Base-by-base conservation (phyloP, 78 protist genomes). In the Dictyostelium capitatum region DNA sequence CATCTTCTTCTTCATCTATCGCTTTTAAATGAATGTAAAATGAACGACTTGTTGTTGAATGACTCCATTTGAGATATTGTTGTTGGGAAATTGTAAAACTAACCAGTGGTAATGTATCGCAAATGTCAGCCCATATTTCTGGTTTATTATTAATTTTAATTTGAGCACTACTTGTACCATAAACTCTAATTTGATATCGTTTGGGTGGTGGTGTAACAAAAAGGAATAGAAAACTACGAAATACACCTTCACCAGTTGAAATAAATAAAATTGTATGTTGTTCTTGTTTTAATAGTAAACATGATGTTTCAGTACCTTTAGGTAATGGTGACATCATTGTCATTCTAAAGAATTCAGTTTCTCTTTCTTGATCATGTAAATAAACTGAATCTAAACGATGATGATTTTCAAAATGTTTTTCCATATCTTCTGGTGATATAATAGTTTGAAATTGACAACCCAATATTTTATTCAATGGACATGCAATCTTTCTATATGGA, bases 251-350 rank as follows among this genome's bases (percentile, higher is more conserved):
- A 20, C 92, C 92, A 0, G 92, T 85, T 53, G 83, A 75, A 14
- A 85, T 82, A 85, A 85, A 85, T 17, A 85, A 72, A 32, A 85
- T 85, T 3, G 92, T 85, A 30, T 85, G 82, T 28, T 75, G 83
- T 32, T 85, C 92, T 28, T 85, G 92, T 57, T 85, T 85, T 14
- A 85, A 30, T 7, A 85, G 77, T 6, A 85, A 78, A 48, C 92
- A 85, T 6, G 64, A 41, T 11, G 92, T 85, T 57, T 85, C 92
- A 17, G 92, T 85, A 10, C 92, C 92, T n/a, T 85, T 85, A 2
- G 92, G 92, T 15, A 85, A 50, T 30, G 92, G 92, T 11, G 92
- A 62, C 59, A 85, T 85, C 92, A 85, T 85, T 8, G 92, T 85
- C 92, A 85, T 85, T 0, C 83, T 9, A 47, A 85, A 85, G 72